A percentile compares a stretch with the other conserved stretches of the same genome.
Conservation (phyloP, 192 early-diverging fungal genomes). For the Entomortierella beljakovae region DNA sequence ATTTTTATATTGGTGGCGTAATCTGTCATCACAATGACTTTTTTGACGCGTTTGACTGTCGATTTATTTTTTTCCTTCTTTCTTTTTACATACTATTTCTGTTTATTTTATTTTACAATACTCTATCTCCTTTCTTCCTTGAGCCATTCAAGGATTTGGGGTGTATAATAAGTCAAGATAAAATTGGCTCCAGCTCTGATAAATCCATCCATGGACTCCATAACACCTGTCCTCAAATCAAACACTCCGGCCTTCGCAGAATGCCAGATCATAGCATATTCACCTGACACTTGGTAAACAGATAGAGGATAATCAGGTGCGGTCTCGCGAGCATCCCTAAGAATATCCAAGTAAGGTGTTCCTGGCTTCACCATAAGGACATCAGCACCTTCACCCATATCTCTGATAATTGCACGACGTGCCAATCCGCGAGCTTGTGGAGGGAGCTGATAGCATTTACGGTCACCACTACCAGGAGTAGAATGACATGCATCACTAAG, state of each 20-base stretch:
- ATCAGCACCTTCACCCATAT: slow-evolving; percentile 95
- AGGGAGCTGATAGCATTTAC: slow-evolving; percentile 96
- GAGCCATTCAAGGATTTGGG: slow-evolving; percentile 92
- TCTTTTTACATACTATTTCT: background rate
- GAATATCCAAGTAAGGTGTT: slow-evolving; percentile 93
- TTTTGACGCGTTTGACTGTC: background rate
- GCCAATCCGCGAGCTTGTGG: slow-evolving; percentile 90
- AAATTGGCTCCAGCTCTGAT: slow-evolving; percentile 92
- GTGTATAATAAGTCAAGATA: slow-evolving; percentile 97
- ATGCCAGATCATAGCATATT: slow-evolving; percentile 88
- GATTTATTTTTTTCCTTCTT: background rate
- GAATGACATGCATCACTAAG: slow-evolving; percentile 89
- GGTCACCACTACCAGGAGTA: slow-evolving; percentile 91
- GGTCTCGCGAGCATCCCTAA: slow-evolving; percentile 84
- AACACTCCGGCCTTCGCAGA: slow-evolving; percentile 87
- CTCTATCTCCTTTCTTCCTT: slow-evolving; percentile 54
- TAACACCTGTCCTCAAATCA: slow-evolving; percentile 83
- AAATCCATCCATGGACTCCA: slow-evolving; percentile 86
- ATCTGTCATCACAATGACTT: too few relatives aligned
- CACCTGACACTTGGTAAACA: slow-evolving; percentile 96
- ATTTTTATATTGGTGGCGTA: too few relatives aligned
- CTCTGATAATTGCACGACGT: slow-evolving; percentile 86
- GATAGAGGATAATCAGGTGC: slow-evolving; percentile 91
- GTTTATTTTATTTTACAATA: background rate
- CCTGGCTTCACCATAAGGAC: slow-evolving; percentile 99